Conservation (phyloP, 177 flowering plant genomes). For the Telopea speciosissima region DNA sequence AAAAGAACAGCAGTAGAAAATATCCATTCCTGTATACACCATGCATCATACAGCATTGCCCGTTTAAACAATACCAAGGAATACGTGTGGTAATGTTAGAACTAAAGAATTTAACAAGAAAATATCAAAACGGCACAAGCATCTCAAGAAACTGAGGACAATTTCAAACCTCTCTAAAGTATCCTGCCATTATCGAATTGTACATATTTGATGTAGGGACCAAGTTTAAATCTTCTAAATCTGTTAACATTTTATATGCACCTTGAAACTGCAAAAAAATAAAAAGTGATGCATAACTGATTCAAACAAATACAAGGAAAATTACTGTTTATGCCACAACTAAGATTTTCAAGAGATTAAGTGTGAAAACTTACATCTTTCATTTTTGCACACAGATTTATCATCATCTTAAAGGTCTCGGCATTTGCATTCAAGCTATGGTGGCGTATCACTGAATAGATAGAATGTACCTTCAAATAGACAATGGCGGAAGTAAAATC, state of each 20-base stretch:
- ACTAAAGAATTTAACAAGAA: too few relatives aligned
- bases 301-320: neutral
- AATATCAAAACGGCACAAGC: neutral
- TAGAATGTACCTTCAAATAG: conserved; percentile 45
- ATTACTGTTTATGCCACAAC: too few relatives aligned
- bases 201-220: conserved; percentile 57
- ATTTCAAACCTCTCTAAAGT: conserved; percentile 59
- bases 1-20: too few relatives aligned
- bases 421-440: conserved; percentile 42
- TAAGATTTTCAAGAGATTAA: neutral
- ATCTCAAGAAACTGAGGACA: neutral
- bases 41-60: too few relatives aligned
- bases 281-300: neutral
- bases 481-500: conserved; percentile 7
- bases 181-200: conserved; percentile 75
- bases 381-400: conserved; percentile 55
- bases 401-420: conserved; percentile 65
- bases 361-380: conserved; percentile 61
- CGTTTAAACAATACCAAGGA: too few relatives aligned
- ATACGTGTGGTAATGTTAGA: too few relatives aligned
- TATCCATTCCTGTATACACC: too few relatives aligned
- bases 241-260: conserved; percentile 62
- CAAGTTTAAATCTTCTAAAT: conserved; percentile 44
- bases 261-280: conserved; percentile 52
- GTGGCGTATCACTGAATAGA: conserved; percentile 42